Base-by-base conservation (phyloP, 2,329 filamentous ascomycete genomes). In the Ceratocystis cacaofunesta region DNA sequence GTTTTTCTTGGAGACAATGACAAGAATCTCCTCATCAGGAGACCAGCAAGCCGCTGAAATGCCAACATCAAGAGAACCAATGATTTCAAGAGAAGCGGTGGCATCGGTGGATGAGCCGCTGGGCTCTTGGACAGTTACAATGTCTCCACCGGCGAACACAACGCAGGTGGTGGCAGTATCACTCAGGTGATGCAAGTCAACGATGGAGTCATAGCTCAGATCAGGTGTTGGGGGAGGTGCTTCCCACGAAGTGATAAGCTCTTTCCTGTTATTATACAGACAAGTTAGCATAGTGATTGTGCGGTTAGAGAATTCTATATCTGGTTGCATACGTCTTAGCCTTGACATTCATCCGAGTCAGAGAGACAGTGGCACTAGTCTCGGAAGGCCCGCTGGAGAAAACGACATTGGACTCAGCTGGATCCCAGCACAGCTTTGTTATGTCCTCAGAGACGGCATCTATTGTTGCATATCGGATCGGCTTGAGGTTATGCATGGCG, bases 1-100 rank as follows among this genome's bases (percentile, higher is more conserved):
- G 68, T 86, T 81, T 50, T 85, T 86, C 71, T 86, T 85, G 19
- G 94, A 97, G 64, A 87, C 85, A 68, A 99, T 84, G 65, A 88
- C 85, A 57, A 99, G 78, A 19, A 97, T 80, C 73, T 97, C 92
- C 72, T 96, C 92, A 72, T 99, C 94, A 1, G 92, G 92, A 48
- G 92, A 95, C 94, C 94, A 99, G 70, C 85, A 83, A 17, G 92
- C 92, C 17, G 91, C 90, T 28, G 86, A 84, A 70, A 99, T 96
- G 28, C 92, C 94, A 67, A 88, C 88, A 76, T 96, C 91, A 46
- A 99, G 89, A 43, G 91, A 95, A 57, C 94, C 94, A 69, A 97
- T 85, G 70, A 99, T 97, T 75, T 97, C 94, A 70, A 99, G 91
- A 70, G 89, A 85, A 30, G 70, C 70, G 44, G 71, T 70, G 43